Percentiles rank a stretch among this genome's conserved stretches.
phyloP scores from a whole-genome alignment of 2,329 filamentous ascomycete species.

The Clarireedia hainanense region DNA sequence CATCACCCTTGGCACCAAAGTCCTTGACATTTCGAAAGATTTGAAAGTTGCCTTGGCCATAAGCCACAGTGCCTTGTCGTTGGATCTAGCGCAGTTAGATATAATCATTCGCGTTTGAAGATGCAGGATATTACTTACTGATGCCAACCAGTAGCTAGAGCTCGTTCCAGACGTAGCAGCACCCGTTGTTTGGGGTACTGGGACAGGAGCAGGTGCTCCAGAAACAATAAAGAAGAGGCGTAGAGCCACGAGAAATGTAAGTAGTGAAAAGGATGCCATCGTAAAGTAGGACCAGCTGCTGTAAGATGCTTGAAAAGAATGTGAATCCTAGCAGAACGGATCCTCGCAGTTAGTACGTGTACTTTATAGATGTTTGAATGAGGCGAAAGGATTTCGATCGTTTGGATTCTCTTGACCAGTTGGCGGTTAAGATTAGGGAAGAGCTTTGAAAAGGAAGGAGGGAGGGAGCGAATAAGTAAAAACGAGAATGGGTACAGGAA shows the following conservation, averaged over 20 bases:
- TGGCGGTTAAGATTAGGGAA: background rate
- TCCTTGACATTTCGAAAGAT: constrained; percentile 72
- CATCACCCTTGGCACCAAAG: constrained; percentile 63
- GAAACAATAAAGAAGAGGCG: constrained; percentile 24
- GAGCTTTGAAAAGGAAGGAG: background rate
- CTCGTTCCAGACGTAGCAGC: constrained; percentile 13
- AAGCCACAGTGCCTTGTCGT: constrained; percentile 28
- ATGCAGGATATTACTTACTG: background rate
- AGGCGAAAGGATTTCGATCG: background rate
- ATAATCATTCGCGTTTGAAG: background rate
- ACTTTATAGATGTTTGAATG: constrained; percentile 5
- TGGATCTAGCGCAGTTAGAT: constrained; percentile 15
- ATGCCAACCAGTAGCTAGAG: constrained; percentile 25
- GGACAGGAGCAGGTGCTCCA: constrained; percentile 17
- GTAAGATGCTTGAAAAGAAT: constrained; percentile 26
- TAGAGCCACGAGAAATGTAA: constrained; percentile 24
- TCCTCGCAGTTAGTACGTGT: constrained; percentile 13
- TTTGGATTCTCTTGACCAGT: background rate
- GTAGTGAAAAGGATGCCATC: constrained; percentile 27
- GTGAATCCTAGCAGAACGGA: constrained; percentile 17
- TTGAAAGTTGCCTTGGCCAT: constrained; percentile 49
- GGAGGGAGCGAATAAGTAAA: background rate
- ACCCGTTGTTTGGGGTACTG: constrained; percentile 8
- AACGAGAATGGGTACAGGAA: too few relatives aligned
- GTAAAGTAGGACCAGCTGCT: constrained; percentile 29